Base-by-base conservation (phyloP, 2,329 filamentous ascomycete species). In the Fusarium buxicola region DNA sequence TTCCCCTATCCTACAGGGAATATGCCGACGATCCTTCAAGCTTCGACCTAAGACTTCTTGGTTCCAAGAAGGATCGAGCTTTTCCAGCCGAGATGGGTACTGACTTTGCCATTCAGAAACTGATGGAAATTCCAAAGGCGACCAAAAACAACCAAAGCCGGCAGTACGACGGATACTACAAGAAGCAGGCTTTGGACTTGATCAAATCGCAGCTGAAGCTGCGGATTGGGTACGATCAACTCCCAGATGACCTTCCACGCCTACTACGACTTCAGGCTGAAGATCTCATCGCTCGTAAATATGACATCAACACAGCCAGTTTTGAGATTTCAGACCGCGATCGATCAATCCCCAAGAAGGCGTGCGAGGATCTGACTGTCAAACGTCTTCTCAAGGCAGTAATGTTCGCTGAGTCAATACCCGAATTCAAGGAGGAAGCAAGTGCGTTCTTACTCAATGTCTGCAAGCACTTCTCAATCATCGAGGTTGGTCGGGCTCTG, bases 191-290 rank as follows among this genome's bases (percentile, higher is more conserved):
- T 0, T 88, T 97, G 66, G 89, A 93, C 59, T 84, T 98, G 69
- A 88, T 99, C 71, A 92, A 90, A 66, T 86, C 93, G 1, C 94
- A 98, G 70, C 82, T 97, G 48, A 99, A 98, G 79, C 82, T 99
- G 28, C 87, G 94, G 51, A 90, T 99, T 55, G 95, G 95, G 5
- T 87, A 88, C 59, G 95, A 99, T 71, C 90, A 85, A 69, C 81
- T 98, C 11, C 94, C 94, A 0, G 95, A 99, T 8, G 94, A 99
- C 64, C 86, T 98, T 63, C 88, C 92, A 5, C 86, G 92, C 39
- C 82, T 96, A 8, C 85, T 99, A 41, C 89, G 95, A 31, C 83
- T 98, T 6, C 92, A 98, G 74, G 94, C 92, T 0, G 91, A 96
- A 69, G 95, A 99, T 69, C 80, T 98, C 4, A 80, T 91, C 21